Conservation (phyloP, 2,329 filamentous ascomycete species). For the Fusarium kyushuense region DNA sequence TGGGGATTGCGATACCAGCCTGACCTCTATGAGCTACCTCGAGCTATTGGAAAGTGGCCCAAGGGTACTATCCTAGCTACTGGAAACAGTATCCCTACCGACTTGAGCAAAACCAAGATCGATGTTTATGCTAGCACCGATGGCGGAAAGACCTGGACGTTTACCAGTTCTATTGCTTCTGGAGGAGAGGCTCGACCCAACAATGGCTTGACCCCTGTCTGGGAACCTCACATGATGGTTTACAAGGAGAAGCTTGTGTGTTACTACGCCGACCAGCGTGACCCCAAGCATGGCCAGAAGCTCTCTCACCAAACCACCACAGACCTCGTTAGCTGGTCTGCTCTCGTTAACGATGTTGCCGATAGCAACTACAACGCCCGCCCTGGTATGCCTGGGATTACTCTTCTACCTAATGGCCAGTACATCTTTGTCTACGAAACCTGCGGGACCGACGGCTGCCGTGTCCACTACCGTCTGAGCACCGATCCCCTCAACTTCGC, state of each 20-base stretch:
- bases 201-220: slow-evolving; percentile 76
- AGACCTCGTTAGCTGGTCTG: slow-evolving; percentile 71
- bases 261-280: slow-evolving; percentile 80
- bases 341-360: slow-evolving; percentile 68
- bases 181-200: slow-evolving; percentile 72
- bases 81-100: slow-evolving; percentile 69
- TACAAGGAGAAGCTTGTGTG: slow-evolving; percentile 70
- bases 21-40: slow-evolving; percentile 72
- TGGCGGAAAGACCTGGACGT: slow-evolving; percentile 72
- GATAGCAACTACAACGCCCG: slow-evolving; percentile 70
- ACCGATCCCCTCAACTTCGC: slow-evolving; percentile 54
- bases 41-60: slow-evolving; percentile 67
- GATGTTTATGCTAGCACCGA: slow-evolving; percentile 75
- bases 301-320: slow-evolving; percentile 72
- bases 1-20: slow-evolving; percentile 80
- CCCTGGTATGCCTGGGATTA: slow-evolving; percentile 75
- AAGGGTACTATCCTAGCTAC: slow-evolving; percentile 73
- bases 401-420: slow-evolving; percentile 65
- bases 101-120: slow-evolving; percentile 74
- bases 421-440: slow-evolving; percentile 73
- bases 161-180: slow-evolving; percentile 73
- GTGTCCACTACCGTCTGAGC: slow-evolving; percentile 60
- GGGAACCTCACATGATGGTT: slow-evolving; percentile 76
- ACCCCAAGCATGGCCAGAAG: slow-evolving; percentile 73
- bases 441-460: slow-evolving; percentile 59